Base-by-base conservation (phyloP, 345 rosid species). In the Punica granatum region DNA sequence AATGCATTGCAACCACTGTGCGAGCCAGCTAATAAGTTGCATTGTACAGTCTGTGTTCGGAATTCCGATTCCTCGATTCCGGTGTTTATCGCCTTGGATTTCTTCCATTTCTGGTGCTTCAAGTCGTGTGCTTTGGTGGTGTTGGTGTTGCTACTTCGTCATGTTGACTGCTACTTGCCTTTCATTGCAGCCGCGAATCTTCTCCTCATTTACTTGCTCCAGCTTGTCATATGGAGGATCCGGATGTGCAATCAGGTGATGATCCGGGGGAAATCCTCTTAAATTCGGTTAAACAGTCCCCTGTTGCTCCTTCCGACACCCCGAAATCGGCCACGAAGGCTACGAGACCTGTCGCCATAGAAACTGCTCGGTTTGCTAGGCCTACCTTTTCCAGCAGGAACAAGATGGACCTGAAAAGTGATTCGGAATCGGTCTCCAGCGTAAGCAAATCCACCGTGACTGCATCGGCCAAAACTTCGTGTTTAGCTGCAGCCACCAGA, bases 211-310 rank as follows among this genome's bases (percentile, higher is more conserved):
- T 60, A 23, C 69, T 37, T 39, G 73, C 49, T 16, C 73, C 73
- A 75, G 74, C 49, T 30, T 63, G 48, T 9, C 54, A 58, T 65
- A 90, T 93, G 97, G 97, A 90, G 79, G 90, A 80, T 53, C 71
- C 80, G 12, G 73, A 73, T 56, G 73, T 68, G 59, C 79, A 81
- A 42, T 63, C 77, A 11, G 76, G 70, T 48, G 79, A 81, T 75
- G 83, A 74, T 71, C 66, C 73, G n/a, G 56, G 42, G 64, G 68
- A 68, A 59, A 79, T 62, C 71, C 60, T 76, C 0, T 72, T 56
- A 58, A 73, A 69, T 70, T 75, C 74, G 14, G 84, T 74, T 74
- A 73, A 76, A 53, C 81, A 70, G 56, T 65, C 72, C 34, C 70
- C 86, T 54, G 78, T 35, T 68, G 60, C 75, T 75, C 73, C 83